These are phyloP conservation scores for Telopea speciosissima DNA, from an alignment of 177 flowering plant genomes.

Conservation along the genomic window DNA sequence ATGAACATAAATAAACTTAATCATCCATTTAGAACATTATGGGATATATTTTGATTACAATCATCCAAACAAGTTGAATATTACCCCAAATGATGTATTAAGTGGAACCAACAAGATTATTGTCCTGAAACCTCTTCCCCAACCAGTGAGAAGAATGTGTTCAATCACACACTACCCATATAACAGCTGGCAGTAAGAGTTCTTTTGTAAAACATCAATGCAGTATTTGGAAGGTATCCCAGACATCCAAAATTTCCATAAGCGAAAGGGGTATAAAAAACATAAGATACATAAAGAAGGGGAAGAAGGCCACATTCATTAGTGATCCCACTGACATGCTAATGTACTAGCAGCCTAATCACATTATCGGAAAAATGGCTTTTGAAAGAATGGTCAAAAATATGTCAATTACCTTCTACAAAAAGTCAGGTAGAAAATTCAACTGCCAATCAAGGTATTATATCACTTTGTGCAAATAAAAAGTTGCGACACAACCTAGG, in stretches of 20 bases:
- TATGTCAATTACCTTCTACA: not conserved
- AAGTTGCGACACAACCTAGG: not conserved
- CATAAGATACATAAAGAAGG: not conserved
- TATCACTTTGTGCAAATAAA: not conserved
- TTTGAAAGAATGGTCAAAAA: not conserved
- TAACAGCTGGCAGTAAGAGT: not conserved
- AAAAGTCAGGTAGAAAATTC: not conserved
- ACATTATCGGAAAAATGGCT: not conserved
- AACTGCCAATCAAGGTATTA: not conserved
- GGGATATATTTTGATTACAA: not conserved
- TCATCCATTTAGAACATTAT: too few relatives aligned
- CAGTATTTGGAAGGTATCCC: not conserved
- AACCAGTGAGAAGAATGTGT: not conserved
- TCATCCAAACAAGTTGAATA: not conserved
- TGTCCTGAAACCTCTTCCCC: not conserved
- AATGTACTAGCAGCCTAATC: not conserved
- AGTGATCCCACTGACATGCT: not conserved
- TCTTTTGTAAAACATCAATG: not conserved
- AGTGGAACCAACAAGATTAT: not conserved
- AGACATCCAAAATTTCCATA: not conserved
- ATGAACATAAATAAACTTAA: too few relatives aligned
- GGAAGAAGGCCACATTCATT: too few relatives aligned
- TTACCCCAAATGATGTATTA: not conserved
- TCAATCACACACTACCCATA: too few relatives aligned
- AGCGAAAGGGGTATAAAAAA: not conserved